A percentile compares a stretch with the other conserved stretches of the same genome.
Conservation (phyloP, 2,329 filamentous ascomycete genomes). For the Aspergillus chevalieri region DNA sequence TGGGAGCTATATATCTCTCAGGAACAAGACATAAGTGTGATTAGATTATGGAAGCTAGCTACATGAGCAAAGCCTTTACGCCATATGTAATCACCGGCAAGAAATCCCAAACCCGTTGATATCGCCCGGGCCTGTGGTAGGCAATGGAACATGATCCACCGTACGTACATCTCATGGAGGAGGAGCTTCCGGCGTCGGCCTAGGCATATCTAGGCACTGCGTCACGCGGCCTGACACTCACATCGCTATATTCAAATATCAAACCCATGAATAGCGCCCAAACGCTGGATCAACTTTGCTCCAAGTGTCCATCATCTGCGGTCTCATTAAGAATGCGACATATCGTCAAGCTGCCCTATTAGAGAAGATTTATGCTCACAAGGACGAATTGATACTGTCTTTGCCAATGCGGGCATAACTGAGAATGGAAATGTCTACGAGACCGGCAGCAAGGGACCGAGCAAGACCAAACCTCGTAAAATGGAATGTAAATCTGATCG, state of each 20-base stretch:
- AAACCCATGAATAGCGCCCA: conserved; percentile 17
- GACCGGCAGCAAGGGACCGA: conserved; percentile 24
- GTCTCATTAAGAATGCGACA: conserved; percentile 27
- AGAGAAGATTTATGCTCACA: conserved; percentile 24
- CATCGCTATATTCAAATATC: conserved; percentile 23
- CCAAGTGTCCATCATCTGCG: conserved; percentile 18
- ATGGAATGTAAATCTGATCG: conserved; percentile 32
- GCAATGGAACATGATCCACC: too few relatives aligned
- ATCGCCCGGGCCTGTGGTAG: too few relatives aligned
- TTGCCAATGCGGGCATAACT: conserved; percentile 48
- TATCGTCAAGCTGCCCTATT: conserved; percentile 33
- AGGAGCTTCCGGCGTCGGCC: too few relatives aligned
- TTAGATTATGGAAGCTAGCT: too few relatives aligned
- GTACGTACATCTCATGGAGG: too few relatives aligned
- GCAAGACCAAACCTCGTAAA: conserved; percentile 30
- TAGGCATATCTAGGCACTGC: too few relatives aligned
- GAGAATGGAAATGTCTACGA: conserved; percentile 31
- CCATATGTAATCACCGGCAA: too few relatives aligned
- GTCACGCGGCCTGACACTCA: too few relatives aligned
- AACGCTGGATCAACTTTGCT: conserved; percentile 14
- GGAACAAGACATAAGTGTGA: too few relatives aligned
- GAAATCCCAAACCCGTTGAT: too few relatives aligned
- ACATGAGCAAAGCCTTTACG: too few relatives aligned
- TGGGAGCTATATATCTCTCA: too few relatives aligned
- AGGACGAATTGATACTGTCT: conserved; percentile 41